Evolutionary conservation across 2,329 filamentous ascomycete species (phyloP).

Genomic region (Colletotrichum simmondsii): DNA sequence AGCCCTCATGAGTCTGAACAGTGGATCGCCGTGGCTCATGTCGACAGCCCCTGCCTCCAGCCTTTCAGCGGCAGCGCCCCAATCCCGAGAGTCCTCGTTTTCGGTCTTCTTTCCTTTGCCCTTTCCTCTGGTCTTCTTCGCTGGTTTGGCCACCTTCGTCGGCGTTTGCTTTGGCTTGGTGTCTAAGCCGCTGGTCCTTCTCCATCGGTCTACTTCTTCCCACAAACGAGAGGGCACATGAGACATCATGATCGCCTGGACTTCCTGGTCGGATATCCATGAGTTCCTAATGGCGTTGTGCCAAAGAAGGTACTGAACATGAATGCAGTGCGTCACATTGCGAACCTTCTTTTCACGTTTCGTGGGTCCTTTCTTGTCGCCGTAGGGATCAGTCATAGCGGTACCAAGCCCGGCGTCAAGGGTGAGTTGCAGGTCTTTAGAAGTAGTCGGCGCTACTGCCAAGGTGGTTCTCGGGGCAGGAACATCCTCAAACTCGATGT

Average conservation of each 20-base stretch:
- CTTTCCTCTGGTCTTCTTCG: constrained; percentile 47
- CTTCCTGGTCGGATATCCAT: constrained; percentile 82
- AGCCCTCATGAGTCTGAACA: constrained; percentile 79
- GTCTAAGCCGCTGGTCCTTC: constrained; percentile 72
- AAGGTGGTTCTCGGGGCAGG: constrained; percentile 49
- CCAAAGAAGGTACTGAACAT: constrained; percentile 88
- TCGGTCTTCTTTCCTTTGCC: constrained; percentile 48
- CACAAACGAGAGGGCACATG: constrained; percentile 75
- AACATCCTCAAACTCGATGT: constrained; percentile 73
- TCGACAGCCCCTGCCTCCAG: constrained; percentile 78
- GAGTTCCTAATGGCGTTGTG: constrained; percentile 88
- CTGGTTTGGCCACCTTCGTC: constrained; percentile 41
- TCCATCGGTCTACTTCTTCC: constrained; percentile 80
- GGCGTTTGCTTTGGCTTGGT: constrained; percentile 47
- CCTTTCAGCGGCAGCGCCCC: constrained; percentile 75
- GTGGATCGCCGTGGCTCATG: constrained; percentile 84
- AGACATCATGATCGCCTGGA: constrained; percentile 81
- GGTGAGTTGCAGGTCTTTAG: constrained; percentile 80
- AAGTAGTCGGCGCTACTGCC: constrained; percentile 58
- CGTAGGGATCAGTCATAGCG: constrained; percentile 69
- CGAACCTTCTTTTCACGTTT: constrained; percentile 86
- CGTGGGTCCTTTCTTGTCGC: constrained; percentile 83
- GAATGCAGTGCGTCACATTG: constrained; percentile 84
- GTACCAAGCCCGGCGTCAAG: constrained; percentile 69
- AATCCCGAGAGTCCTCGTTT: constrained; percentile 65